Base-by-base conservation (phyloP, 768 basidiomycete genomes). In the Hericium rajendrae region DNA sequence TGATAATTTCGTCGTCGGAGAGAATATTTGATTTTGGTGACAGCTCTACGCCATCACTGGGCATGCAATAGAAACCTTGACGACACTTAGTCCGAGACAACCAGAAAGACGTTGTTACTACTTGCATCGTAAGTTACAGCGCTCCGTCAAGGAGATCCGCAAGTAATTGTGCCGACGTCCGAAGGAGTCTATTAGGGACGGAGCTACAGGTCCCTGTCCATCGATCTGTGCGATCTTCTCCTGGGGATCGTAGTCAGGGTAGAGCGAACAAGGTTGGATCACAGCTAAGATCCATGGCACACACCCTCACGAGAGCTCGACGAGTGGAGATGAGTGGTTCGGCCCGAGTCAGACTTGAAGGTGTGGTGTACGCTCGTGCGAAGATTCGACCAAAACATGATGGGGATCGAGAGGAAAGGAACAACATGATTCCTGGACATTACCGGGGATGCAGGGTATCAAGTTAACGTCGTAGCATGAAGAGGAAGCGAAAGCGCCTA, bases 21-120 rank as follows among this genome's bases (percentile, higher is more conserved):
- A 94, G 76, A 57, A 91, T 77, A 58, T 87, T 77, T 10, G 75
- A 74, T 38, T 73, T 72, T 2, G 90, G 91, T 12, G 88, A 85
- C 26, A 93, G 76, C 54, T 86, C 79, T 4, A 93, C 73, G 37
- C 91, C 90, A 65, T 87, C 83, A 54, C 77, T 80, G 2, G 91
- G 91, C 91, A 94, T 94, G 65, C 91, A 94, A 67, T 94, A 94
- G 64, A 91, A 91, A 63, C 91, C 89, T 94, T 62, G 62, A 60
- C 38, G 13, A 28, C 49, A 51, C 46, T 48, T 48, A 18, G 49
- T n/a, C 38, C 55, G 46, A 46, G n/a, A 46, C 9, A 18, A 20
- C 43, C 43, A 20, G 15, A 20, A n/a, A 16, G 16, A 6, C 32
- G 32, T 32, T 46, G 43, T 18, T 46, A 46, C 43, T 40, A 50